These are phyloP conservation scores for Trichoderma afroharzianum DNA, from an alignment of 2,329 filamentous ascomycete species.

Conservation along the genomic window DNA sequence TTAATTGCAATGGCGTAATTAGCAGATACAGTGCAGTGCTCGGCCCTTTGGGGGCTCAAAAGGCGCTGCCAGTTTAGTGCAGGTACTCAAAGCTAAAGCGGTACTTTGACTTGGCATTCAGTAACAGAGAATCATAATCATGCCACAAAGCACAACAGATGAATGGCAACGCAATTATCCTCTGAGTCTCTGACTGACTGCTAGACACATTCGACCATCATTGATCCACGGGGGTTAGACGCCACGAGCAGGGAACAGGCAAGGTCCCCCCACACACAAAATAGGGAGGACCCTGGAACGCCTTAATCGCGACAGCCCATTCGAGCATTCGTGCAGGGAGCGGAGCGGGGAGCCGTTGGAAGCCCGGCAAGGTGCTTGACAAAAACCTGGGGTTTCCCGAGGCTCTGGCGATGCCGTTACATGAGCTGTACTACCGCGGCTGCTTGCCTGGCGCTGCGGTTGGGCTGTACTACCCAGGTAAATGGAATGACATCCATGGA, in stretches of 20 bases:
- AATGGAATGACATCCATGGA: not conserved
- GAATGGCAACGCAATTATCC: not conserved
- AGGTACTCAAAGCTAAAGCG: not conserved
- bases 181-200: not conserved
- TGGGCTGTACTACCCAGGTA: not conserved
- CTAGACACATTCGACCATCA: not conserved
- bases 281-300: not conserved
- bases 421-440: not conserved
- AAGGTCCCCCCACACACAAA: constrained; percentile 3
- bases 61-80: not conserved
- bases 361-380: not conserved
- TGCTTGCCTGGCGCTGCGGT: not conserved
- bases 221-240: not conserved
- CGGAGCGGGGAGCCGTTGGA: constrained; percentile 10
- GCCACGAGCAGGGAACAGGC: constrained; percentile 17
- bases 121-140: not conserved
- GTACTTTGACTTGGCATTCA: not conserved
- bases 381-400: not conserved
- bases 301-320: not conserved
- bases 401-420: not conserved
- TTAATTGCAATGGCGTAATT: not conserved
- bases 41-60: not conserved
- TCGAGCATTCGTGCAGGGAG: not conserved
- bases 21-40: not conserved
- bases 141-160: not conserved